These are phyloP conservation scores for Mycena sanguinolenta DNA, from an alignment of 768 basidiomycete genomes.

Conservation along the genomic window DNA sequence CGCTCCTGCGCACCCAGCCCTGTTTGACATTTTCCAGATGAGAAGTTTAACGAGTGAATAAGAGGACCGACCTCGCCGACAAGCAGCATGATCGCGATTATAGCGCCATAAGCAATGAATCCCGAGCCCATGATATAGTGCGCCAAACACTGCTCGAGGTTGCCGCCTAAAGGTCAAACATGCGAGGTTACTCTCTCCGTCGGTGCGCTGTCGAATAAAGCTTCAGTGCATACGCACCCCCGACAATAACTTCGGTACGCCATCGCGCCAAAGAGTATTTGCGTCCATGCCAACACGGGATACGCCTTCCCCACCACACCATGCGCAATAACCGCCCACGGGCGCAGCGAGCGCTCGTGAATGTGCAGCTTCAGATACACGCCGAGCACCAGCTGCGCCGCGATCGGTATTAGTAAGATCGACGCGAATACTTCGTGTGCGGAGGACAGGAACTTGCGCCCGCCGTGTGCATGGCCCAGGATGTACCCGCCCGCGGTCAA, in stretches of 20 bases:
- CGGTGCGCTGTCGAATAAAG: too few relatives aligned
- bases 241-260: conserved; percentile 84
- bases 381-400: conserved; percentile 77
- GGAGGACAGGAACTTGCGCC: conserved; percentile 80
- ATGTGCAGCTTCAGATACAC: conserved; percentile 95
- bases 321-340: conserved; percentile 78
- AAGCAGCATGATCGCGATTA: conserved; percentile 84
- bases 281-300: conserved; percentile 89
- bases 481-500: conserved; percentile 81
- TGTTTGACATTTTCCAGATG: too few relatives aligned
- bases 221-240: too few relatives aligned
- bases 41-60: too few relatives aligned
- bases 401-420: conserved; percentile 74
- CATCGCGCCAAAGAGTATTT: conserved; percentile 89
- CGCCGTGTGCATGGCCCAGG: conserved; percentile 89
- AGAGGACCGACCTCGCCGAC: conserved; percentile 85
- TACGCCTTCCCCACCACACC: conserved; percentile 87
- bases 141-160: conserved; percentile 88
- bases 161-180: conserved; percentile 49
- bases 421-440: conserved; percentile 80
- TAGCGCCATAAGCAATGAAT: conserved; percentile 88
- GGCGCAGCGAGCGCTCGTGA: conserved; percentile 80
- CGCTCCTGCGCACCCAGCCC: conserved; percentile 75
- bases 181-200: too few relatives aligned
- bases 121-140: conserved; percentile 93